Conservation (phyloP, 208 protist species). For the Trypanosoma caninum region DNA sequence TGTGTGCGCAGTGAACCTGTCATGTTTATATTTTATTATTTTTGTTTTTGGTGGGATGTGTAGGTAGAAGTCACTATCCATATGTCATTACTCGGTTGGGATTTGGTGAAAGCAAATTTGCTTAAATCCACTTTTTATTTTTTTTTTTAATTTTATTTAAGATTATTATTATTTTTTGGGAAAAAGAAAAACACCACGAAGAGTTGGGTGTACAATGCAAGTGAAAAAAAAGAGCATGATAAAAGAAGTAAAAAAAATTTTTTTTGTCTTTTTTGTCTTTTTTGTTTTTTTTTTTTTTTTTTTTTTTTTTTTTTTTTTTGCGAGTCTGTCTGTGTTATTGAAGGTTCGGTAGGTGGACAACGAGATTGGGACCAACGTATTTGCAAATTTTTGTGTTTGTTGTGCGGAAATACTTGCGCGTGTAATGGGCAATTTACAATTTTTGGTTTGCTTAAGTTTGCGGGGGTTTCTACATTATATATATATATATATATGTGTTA, state of each 20-base stretch:
- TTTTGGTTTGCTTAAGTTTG: no score
- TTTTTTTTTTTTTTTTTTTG: constrained; percentile 14
- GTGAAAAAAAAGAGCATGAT: background rate
- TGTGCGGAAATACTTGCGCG: no score
- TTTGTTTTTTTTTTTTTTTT: background rate
- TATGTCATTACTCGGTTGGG: no score
- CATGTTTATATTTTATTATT: background rate
- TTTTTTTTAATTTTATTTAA: no score
- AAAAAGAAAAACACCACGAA: background rate
- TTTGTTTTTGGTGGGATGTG: background rate
- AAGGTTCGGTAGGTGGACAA: no score
- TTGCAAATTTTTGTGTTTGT: no score
- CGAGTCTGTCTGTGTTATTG: background rate
- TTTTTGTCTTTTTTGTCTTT: constrained; percentile 25
- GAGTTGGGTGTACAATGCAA: background rate
- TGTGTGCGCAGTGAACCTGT: constrained; percentile 29
- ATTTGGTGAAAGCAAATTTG: no score
- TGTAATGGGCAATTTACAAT: no score
- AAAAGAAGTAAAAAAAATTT: constrained; percentile 3
- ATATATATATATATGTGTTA: background rate
- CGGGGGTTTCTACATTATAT: background rate
- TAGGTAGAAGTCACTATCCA: no score
- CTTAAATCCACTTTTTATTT: no score
- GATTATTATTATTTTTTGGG: no score
- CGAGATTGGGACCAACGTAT: no score